Evolutionary conservation across 2,329 filamentous ascomycete genomes (phyloP).

Genomic region (Aureobasidium pullulans): DNA sequence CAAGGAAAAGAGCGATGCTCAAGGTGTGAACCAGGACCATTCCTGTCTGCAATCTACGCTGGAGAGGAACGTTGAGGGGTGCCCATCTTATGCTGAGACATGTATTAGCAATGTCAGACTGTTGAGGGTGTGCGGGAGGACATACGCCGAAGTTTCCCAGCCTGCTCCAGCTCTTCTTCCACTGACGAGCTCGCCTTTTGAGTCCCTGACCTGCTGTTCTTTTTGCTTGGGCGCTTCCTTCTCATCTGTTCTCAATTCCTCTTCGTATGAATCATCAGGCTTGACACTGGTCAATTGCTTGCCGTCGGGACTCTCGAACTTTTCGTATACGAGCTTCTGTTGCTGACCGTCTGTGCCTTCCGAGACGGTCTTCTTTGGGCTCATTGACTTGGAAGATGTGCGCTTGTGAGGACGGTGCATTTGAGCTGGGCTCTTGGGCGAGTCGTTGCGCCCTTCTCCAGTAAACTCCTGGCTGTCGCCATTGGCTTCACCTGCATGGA

Average conservation of each 20-base stretch:
- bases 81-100: constrained; percentile 65
- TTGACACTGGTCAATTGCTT: constrained; percentile 40
- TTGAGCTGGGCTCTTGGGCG: constrained; percentile 23
- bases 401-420: constrained; percentile 23
- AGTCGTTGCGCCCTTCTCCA: constrained; percentile 21
- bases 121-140: constrained; percentile 26
- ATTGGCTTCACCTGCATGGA: not conserved
- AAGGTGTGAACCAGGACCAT: constrained; percentile 45
- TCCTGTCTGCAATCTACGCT: constrained; percentile 43
- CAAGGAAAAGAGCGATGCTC: constrained; percentile 47
- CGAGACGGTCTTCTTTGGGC: constrained; percentile 15
- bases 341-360: constrained; percentile 15
- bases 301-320: constrained; percentile 37
- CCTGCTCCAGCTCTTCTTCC: constrained; percentile 47
- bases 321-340: constrained; percentile 35
- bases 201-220: constrained; percentile 17
- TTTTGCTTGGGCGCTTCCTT: constrained; percentile 18
- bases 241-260: constrained; percentile 27
- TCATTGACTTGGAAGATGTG: constrained; percentile 17
- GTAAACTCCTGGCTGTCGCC: constrained; percentile 18
- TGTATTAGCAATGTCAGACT: not conserved
- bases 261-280: constrained; percentile 31
- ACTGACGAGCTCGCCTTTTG: constrained; percentile 39
- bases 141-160: constrained; percentile 39
- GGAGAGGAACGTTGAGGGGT: constrained; percentile 62